phyloP scores from a whole-genome alignment of 169 alveolate species.

The Neospora caninum region DNA sequence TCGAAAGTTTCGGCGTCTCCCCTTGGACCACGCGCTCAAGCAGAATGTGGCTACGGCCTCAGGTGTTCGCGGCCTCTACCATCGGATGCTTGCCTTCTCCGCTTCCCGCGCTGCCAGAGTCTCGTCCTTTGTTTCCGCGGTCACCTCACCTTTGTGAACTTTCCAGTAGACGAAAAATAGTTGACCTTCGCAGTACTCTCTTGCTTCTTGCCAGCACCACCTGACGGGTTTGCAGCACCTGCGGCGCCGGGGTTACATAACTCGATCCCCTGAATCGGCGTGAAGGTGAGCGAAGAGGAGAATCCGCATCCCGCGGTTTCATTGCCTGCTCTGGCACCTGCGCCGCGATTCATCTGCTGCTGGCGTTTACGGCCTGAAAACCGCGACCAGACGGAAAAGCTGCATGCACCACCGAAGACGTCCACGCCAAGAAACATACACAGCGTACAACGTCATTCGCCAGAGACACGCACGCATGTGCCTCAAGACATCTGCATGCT shows the following conservation, averaged over 20 bases:
- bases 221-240: slow-evolving; percentile 1
- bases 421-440: no score
- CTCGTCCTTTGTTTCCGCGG: no score
- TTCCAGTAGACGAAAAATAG: slow-evolving; percentile 11
- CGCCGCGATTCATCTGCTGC: slow-evolving; percentile 53
- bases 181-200: background rate
- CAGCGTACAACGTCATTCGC: no score
- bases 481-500: background rate
- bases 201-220: no score
- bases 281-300: slow-evolving; percentile 42
- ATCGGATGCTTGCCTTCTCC: no score
- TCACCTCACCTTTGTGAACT: background rate
- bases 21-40: background rate
- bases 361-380: background rate
- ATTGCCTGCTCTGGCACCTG: background rate
- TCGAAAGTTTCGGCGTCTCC: background rate
- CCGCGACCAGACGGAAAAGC: background rate
- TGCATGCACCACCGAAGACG: background rate
- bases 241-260: slow-evolving; percentile 46
- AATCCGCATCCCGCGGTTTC: slow-evolving; percentile 34
- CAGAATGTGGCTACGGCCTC: background rate
- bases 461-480: no score
- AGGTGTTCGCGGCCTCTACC: no score
- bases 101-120: background rate
- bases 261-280: slow-evolving; percentile 57